These are phyloP conservation scores for Phaeoacremonium minimum DNA, from an alignment of 2,329 filamentous ascomycete species.

Conservation along the genomic window DNA sequence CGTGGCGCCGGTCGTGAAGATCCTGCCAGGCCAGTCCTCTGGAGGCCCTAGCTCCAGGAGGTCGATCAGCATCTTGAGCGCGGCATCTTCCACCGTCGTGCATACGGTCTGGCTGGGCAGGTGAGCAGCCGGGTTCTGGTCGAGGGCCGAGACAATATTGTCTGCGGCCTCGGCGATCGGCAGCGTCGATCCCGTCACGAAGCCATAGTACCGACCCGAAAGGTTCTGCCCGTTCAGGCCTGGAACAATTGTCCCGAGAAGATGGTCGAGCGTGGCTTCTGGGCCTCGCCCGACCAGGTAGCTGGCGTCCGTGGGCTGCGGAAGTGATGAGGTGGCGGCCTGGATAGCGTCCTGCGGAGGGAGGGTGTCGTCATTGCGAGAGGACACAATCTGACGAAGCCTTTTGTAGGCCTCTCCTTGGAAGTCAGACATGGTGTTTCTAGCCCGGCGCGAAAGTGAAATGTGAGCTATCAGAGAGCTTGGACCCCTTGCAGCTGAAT, in stretches of 20 bases:
- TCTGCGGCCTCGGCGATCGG: constrained; percentile 80
- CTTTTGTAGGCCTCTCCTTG: constrained; percentile 13
- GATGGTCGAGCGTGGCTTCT: constrained; percentile 33
- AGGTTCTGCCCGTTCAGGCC: constrained; percentile 64
- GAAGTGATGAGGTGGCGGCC: constrained; percentile 34
- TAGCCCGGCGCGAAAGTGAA: too few relatives aligned
- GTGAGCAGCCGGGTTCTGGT: constrained; percentile 84
- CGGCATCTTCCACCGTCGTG: constrained; percentile 71
- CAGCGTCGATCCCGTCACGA: constrained; percentile 78
- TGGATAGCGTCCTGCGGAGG: constrained; percentile 28
- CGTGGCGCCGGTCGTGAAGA: constrained; percentile 61
- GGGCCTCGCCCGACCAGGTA: constrained; percentile 27
- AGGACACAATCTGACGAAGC: constrained; percentile 10
- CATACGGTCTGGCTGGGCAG: constrained; percentile 70
- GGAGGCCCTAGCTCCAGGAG: constrained; percentile 61
- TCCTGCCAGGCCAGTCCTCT: constrained; percentile 54
- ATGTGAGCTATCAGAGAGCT: too few relatives aligned
- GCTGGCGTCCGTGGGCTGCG: constrained; percentile 16
- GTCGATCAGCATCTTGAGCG: constrained; percentile 65
- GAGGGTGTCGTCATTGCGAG: constrained; percentile 37
- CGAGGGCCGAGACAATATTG: constrained; percentile 72
- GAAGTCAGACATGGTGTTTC: too few relatives aligned
- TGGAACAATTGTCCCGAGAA: constrained; percentile 41
- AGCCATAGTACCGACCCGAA: constrained; percentile 75
- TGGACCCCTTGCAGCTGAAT: too few relatives aligned